A percentile compares a stretch with the other conserved stretches of the same genome.
phyloP scores from a whole-genome alignment of 179 eudicot species.

The Spinacia oleracea region DNA sequence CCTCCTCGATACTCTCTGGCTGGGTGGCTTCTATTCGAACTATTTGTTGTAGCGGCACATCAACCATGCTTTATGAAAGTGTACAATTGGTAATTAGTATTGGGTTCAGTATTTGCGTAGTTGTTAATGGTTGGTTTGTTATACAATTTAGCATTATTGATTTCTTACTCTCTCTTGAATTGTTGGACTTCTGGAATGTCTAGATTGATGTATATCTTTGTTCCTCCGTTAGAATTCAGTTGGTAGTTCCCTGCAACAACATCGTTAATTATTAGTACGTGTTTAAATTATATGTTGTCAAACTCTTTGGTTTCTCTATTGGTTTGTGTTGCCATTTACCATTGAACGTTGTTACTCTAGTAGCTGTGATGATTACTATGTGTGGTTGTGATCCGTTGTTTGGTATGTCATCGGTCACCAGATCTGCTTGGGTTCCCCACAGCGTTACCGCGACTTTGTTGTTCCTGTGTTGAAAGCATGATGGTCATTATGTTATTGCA shows the following conservation, averaged over 20 bases:
- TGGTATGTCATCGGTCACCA: background rate
- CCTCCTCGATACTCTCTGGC: background rate
- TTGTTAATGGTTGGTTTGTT: no score
- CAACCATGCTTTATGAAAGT: no score
- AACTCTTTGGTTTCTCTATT: no score
- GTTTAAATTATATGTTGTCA: no score
- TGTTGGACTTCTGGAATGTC: background rate
- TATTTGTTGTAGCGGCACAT: background rate
- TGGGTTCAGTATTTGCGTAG: no score
- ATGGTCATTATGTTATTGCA: no score
- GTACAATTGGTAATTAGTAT: no score
- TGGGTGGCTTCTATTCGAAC: background rate
- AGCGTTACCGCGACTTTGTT: background rate
- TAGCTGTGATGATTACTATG: background rate
- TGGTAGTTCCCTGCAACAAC: background rate
- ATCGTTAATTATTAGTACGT: no score
- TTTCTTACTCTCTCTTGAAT: background rate
- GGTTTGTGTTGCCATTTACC: background rate
- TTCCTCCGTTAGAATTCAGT: background rate
- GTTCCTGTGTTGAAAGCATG: no score
- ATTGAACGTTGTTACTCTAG: no score
- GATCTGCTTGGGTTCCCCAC: background rate
- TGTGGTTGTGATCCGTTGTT: no score
- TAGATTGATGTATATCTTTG: background rate
- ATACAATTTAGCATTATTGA: background rate